Evolutionary conservation across 139 green algal genomes (phyloP).

Genomic region (Chlorella sorokiniana): DNA sequence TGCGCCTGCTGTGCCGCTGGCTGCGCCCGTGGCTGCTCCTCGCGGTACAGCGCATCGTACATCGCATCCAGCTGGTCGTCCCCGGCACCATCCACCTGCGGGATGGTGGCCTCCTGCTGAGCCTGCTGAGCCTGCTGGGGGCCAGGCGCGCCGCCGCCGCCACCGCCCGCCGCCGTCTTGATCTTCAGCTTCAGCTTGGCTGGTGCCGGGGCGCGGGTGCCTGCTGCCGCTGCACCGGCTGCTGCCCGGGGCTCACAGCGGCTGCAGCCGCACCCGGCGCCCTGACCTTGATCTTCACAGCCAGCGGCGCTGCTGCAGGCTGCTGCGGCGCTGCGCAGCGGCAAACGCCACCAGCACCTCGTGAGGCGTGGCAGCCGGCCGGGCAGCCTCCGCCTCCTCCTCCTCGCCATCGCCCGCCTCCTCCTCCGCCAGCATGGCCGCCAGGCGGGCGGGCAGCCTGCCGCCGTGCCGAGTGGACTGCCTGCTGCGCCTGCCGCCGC

Average conservation of each 20-base stretch:
- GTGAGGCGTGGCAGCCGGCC: not conserved
- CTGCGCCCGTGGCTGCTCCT: not conserved
- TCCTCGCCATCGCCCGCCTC: conserved; percentile 6
- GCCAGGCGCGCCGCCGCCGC: not conserved
- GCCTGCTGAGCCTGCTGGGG: not conserved
- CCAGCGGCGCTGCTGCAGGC: not conserved
- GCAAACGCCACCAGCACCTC: conserved; percentile 12
- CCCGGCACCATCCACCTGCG: conserved; percentile 26
- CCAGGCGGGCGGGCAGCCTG: conserved; percentile 15
- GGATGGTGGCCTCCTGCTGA: conserved; percentile 16
- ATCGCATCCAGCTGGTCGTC: conserved; percentile 1
- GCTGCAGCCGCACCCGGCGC: not conserved
- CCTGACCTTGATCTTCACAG: not conserved
- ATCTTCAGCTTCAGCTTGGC: conserved; percentile 2
- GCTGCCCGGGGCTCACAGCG: not conserved
- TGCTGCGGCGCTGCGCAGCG: conserved; percentile 8
- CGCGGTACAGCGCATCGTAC: not conserved
- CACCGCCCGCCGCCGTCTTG: not conserved
- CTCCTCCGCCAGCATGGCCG: conserved; percentile 29
- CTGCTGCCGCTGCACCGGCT: not conserved
- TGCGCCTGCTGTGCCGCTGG: not conserved
- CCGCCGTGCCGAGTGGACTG: conserved; percentile 17
- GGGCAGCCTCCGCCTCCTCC: conserved; percentile 2
- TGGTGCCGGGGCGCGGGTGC: not conserved
- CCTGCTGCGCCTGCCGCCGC: conserved; percentile 4